Evolutionary conservation across 768 basidiomycete species (phyloP).

Genomic region (Suillus ampliporus): DNA sequence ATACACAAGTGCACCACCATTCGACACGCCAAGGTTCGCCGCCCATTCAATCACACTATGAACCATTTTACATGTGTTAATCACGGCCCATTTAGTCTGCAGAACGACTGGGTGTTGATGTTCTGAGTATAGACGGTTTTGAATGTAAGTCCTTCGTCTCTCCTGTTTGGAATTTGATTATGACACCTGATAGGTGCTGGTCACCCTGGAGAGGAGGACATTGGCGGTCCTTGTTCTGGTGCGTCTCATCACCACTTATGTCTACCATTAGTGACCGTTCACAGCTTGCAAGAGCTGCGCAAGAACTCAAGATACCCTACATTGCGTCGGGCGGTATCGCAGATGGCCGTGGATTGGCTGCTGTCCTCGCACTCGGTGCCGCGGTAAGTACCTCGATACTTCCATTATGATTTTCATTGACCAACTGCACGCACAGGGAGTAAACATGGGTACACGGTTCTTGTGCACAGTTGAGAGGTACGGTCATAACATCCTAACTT

Average conservation of each 20-base stretch:
- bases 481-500: slow-evolving; percentile 13
- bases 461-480: slow-evolving; percentile 90
- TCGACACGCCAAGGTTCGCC: slow-evolving; percentile 77
- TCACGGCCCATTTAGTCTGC: slow-evolving; percentile 49
- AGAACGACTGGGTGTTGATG: slow-evolving; percentile 80
- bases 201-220: slow-evolving; percentile 94
- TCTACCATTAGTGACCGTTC: slow-evolving; percentile 7
- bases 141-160: slow-evolving; percentile 62
- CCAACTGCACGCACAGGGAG: slow-evolving; percentile 54
- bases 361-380: slow-evolving; percentile 82
- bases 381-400: slow-evolving; percentile 51
- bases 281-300: slow-evolving; percentile 85
- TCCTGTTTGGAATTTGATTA: slow-evolving; percentile 9
- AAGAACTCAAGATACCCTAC: slow-evolving; percentile 83
- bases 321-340: slow-evolving; percentile 93
- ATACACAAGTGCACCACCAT: slow-evolving; percentile 92
- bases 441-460: slow-evolving; percentile 92
- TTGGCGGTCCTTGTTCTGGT: slow-evolving; percentile 87
- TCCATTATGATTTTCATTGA: background rate
- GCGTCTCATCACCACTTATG: slow-evolving; percentile 9
- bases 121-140: slow-evolving; percentile 89
- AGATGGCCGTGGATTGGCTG: slow-evolving; percentile 82
- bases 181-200: slow-evolving; percentile 71
- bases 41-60: slow-evolving; percentile 31
- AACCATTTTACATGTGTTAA: slow-evolving; percentile 9